phyloP scores from a whole-genome alignment of 176 grass and related monocot species.

The Hordeum vulgare region DNA sequence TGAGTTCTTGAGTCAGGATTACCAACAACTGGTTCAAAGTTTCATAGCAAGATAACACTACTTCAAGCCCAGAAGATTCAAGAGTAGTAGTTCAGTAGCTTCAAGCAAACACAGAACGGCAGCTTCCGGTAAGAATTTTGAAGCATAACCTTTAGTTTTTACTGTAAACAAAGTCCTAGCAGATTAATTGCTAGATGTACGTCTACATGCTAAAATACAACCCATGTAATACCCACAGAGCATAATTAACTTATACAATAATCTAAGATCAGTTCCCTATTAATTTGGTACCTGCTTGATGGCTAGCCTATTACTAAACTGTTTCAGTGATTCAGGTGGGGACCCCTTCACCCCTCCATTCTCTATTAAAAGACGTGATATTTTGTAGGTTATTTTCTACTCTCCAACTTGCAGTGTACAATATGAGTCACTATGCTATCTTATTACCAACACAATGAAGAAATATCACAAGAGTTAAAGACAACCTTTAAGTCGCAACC shows the following conservation, averaged over 20 bases:
- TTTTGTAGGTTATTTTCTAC: background rate
- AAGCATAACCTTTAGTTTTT: background rate
- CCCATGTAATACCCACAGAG: background rate
- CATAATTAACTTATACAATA: background rate
- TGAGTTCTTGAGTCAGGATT: background rate
- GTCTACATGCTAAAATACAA: background rate
- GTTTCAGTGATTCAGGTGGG: background rate
- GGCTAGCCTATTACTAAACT: background rate
- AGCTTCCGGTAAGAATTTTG: background rate
- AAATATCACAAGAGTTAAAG: background rate
- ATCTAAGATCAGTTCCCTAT: no score
- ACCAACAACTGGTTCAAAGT: background rate
- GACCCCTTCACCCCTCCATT: no score
- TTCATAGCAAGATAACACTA: background rate
- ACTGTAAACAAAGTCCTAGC: background rate
- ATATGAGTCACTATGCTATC: background rate
- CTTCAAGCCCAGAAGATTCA: background rate
- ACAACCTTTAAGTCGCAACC: slow-evolving; percentile 87
- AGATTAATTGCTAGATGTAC: background rate
- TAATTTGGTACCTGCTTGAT: no score
- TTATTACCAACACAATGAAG: background rate
- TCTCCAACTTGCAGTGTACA: background rate
- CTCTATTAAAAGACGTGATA: background rate
- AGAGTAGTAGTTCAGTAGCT: background rate
- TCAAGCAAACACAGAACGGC: background rate